Conservation (phyloP, 1,284 basidiomycete species). For the Agaricales sp. region DNA sequence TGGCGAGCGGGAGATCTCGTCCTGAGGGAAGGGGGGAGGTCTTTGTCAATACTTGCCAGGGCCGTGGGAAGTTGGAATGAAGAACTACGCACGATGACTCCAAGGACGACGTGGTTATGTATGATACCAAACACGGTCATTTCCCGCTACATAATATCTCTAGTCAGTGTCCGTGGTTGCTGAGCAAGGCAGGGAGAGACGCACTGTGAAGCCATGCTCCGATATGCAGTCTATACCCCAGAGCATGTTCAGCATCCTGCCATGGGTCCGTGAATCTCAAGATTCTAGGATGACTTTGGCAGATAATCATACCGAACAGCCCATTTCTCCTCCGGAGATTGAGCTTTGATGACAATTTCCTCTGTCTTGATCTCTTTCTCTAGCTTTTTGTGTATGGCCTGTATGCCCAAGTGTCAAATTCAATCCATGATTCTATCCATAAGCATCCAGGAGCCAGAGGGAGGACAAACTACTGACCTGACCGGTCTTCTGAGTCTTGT, state of each 20-base stretch:
- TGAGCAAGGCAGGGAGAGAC: not conserved
- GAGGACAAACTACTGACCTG: conserved; percentile 31
- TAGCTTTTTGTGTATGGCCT: conserved; percentile 71
- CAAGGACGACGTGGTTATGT: conserved; percentile 43
- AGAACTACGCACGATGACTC: conserved; percentile 54
- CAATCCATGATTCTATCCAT: no score
- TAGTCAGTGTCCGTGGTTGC: not conserved
- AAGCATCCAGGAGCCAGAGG: no score
- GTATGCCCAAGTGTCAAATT: conserved; percentile 6
- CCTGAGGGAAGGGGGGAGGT: no score
- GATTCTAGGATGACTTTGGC: not conserved
- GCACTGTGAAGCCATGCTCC: not conserved
- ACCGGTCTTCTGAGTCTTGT: conserved; percentile 49
- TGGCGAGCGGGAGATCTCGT: no score
- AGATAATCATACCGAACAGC: conserved; percentile 13
- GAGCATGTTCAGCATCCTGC: not conserved
- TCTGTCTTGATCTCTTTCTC: conserved; percentile 67
- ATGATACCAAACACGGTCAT: conserved; percentile 64
- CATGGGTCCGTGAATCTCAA: not conserved
- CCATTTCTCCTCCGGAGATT: conserved; percentile 40
- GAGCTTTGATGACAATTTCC: conserved; percentile 37
- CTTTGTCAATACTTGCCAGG: no score
- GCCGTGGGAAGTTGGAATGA: no score
- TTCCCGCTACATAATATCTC: conserved; percentile 40
- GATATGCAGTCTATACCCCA: not conserved